Base-by-base conservation (phyloP, 148 eudicot species). In the Camellia japonica region DNA sequence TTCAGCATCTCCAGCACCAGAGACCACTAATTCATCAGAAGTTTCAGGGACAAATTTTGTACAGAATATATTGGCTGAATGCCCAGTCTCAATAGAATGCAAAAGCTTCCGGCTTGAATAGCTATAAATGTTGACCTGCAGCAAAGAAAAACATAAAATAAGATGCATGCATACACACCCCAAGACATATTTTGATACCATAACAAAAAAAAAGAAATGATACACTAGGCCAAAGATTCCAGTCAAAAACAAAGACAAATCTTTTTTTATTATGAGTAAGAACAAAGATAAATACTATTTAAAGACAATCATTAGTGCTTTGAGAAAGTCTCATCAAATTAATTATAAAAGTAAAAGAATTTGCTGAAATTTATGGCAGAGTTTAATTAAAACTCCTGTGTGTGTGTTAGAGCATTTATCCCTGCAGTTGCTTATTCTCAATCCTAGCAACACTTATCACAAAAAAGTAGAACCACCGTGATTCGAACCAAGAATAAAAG, bases 1-100 rank as follows among this genome's bases (percentile, higher is more conserved):
- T 92, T 96, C 97, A 61, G 97, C 93, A 86, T 96, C 99, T 79
- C 89, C 99, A 75, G 99, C 98, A 69, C 98, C 99, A 79, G 99
- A 96, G 78, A 91, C 94, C 59, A 96, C 98, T 46, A 91, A 83
- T 62, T 91, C 97, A 84, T 93, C 97, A 75, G 93, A 92, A 79
- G 99, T 96, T 88, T 92, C 97, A 64, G 99, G 99, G 70, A 96
- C 79, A 86, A 96, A 96, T 80, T 96, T 96, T 43, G 98, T 92
- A 74, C 99, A 96, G 85, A 96, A 96, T 82, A 96, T 96, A 76
- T 96, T 96, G 44, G 95, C 85, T 80, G 95, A 86, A 82, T 96
- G 99, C n/a, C 98, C 99, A 68, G 93, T 92, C 69, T 96, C 97
- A 71, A 96, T 83, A 73, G 90, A 82, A 73, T 92, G 91, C 86